Evolutionary conservation across 163 green algal genomes (phyloP).

Genomic region (Volvox carteri): DNA sequence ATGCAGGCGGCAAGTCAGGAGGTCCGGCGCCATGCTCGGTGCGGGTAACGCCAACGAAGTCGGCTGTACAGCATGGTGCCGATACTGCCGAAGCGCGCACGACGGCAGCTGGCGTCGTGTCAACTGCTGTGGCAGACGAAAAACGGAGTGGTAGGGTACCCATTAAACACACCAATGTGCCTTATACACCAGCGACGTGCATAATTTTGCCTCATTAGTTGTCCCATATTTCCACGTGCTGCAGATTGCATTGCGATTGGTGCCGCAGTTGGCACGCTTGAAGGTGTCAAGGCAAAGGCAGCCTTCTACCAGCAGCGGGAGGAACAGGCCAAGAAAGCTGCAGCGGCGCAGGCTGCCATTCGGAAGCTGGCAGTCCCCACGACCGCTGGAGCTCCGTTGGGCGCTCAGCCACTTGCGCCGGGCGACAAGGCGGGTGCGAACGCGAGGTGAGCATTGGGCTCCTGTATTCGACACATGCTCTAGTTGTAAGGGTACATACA

Average conservation of each 20-base stretch:
- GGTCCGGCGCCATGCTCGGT: background rate
- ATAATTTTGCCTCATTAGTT: too few relatives aligned
- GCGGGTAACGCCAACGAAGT: background rate
- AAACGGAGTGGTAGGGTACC: background rate
- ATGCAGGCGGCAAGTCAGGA: background rate
- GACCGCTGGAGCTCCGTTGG: background rate
- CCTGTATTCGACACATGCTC: too few relatives aligned
- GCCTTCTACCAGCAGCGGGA: conserved; percentile 59
- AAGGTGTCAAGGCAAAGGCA: conserved; percentile 47
- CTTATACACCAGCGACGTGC: too few relatives aligned
- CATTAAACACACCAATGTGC: too few relatives aligned
- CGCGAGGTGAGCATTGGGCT: conserved; percentile 10
- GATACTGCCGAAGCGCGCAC: conserved; percentile 6
- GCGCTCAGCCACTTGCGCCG: background rate
- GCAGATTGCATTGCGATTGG: background rate
- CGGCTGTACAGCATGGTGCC: background rate
- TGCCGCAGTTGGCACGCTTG: background rate
- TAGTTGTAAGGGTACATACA: background rate
- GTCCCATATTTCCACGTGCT: background rate
- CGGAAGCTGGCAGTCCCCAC: background rate
- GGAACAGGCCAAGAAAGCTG: conserved; percentile 16
- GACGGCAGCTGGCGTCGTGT: background rate
- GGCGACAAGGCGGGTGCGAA: conserved; percentile 33
- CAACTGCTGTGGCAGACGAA: background rate
- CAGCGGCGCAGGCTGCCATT: background rate